phyloP scores from a whole-genome alignment of 495 filamentous ascomycete genomes.

The Neurospora sp. region DNA sequence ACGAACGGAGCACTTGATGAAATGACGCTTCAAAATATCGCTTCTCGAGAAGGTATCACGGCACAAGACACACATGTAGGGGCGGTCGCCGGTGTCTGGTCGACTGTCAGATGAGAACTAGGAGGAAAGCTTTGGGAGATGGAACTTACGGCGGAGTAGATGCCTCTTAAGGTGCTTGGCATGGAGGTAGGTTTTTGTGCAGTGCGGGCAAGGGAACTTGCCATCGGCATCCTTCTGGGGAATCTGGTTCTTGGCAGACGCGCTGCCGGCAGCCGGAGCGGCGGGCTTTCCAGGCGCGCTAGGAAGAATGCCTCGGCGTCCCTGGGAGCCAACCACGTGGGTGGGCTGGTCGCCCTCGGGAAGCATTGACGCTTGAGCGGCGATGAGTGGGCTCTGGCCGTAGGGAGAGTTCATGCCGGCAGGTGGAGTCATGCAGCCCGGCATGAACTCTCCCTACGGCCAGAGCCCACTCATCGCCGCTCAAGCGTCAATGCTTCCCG shows the following conservation, averaged over 20 bases:
- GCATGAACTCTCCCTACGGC: too few species aligned
- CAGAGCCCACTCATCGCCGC: too few species aligned
- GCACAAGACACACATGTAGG: constrained; percentile 94
- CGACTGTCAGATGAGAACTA: constrained; percentile 11
- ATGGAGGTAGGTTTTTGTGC: constrained; percentile 94
- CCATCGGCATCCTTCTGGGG: constrained; percentile 90
- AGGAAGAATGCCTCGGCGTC: constrained; percentile 78
- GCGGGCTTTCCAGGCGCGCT: constrained; percentile 75
- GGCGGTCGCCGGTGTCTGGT: constrained; percentile 86
- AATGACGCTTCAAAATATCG: constrained; percentile 97
- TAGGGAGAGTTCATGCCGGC: constrained; percentile 41
- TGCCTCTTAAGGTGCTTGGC: constrained; percentile 96
- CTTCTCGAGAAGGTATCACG: constrained; percentile 97
- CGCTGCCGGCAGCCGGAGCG: constrained; percentile 44
- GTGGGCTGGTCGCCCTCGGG: constrained; percentile 54
- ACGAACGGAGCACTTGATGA: constrained; percentile 93
- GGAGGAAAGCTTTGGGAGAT: neutral
- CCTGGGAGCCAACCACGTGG: constrained; percentile 88
- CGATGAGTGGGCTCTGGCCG: constrained; percentile 37
- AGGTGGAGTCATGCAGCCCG: too few species aligned
- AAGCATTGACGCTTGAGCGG: constrained; percentile 29
- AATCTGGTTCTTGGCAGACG: constrained; percentile 67
- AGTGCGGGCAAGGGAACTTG: constrained; percentile 95
- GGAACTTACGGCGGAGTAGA: constrained; percentile 79
- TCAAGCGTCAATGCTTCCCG: too few species aligned